phyloP scores from a whole-genome alignment of 148 eudicot species.

The Nepenthes gracilis region DNA sequence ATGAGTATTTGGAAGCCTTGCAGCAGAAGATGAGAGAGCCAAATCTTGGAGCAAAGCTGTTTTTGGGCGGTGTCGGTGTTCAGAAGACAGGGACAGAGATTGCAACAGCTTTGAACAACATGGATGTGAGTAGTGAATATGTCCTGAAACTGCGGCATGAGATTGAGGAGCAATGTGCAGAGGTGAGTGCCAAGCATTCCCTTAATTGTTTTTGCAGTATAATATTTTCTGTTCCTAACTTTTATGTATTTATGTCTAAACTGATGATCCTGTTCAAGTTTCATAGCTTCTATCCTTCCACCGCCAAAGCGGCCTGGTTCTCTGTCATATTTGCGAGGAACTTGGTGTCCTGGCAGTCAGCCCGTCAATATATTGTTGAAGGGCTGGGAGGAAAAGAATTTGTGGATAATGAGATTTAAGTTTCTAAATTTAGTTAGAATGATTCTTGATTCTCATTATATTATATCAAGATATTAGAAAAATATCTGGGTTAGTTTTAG shows the following conservation, averaged over 20 bases:
- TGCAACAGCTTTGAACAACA: slow-evolving; percentile 80
- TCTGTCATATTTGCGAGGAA: too few species aligned
- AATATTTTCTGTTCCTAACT: not conserved
- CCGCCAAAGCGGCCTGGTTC: too few species aligned
- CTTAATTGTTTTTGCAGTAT: not conserved
- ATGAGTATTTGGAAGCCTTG: slow-evolving; percentile 84
- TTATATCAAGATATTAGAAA: too few species aligned
- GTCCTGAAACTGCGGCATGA: slow-evolving; percentile 81
- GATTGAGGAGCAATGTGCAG: slow-evolving; percentile 91
- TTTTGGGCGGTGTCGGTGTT: slow-evolving; percentile 88
- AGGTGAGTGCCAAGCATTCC: slow-evolving; percentile 26
- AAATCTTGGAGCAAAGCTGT: slow-evolving; percentile 83
- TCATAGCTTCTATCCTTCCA: too few species aligned
- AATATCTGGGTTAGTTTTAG: too few species aligned
- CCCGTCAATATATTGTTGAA: too few species aligned
- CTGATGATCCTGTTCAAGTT: not conserved
- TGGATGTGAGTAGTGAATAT: slow-evolving; percentile 90
- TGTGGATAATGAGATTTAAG: too few species aligned
- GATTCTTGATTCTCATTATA: too few species aligned
- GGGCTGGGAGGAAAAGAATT: too few species aligned
- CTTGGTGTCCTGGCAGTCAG: too few species aligned
- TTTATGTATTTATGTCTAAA: not conserved
- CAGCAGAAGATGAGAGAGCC: slow-evolving; percentile 91
- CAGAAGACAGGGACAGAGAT: slow-evolving; percentile 83
- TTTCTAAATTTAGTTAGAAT: too few species aligned